Percentiles rank a stretch among this genome's conserved stretches.
Evolutionary conservation across 305 asterid genomes (phyloP).

Genomic region (Fraxinus floribunda): DNA sequence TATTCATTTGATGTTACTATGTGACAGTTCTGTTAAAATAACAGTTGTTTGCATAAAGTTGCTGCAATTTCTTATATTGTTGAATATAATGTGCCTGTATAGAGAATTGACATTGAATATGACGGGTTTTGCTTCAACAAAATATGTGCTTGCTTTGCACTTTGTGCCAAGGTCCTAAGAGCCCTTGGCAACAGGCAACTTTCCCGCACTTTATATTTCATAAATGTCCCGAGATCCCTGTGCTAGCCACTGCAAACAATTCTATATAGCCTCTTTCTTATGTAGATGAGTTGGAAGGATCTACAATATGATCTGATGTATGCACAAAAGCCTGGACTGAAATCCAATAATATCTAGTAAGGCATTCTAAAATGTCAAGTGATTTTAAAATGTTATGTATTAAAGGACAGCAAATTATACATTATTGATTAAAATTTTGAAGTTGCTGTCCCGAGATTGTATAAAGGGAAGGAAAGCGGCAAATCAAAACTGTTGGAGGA

Average conservation of each 20-base stretch:
- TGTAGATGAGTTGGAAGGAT: neutral
- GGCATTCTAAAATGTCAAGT: neutral
- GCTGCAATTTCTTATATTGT: neutral
- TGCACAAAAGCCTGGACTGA: neutral
- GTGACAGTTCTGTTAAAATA: neutral
- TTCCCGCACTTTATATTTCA: neutral
- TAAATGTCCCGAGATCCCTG: neutral
- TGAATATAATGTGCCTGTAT: neutral
- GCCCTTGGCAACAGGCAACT: no score
- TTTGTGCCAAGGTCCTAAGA: neutral
- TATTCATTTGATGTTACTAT: neutral
- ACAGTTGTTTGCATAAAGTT: neutral
- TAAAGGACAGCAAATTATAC: neutral
- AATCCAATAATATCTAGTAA: neutral
- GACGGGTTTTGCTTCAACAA: neutral
- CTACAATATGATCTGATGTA: neutral
- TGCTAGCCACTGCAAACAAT: neutral
- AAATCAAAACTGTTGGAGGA: neutral
- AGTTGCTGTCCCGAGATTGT: neutral
- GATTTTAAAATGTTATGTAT: neutral
- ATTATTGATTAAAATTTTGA: neutral
- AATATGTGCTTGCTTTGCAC: neutral
- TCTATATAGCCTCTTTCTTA: neutral
- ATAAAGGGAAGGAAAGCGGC: neutral
- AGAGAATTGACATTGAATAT: neutral